Conservation (phyloP, 305 asterid genomes). For the Petunia hybrid region DNA sequence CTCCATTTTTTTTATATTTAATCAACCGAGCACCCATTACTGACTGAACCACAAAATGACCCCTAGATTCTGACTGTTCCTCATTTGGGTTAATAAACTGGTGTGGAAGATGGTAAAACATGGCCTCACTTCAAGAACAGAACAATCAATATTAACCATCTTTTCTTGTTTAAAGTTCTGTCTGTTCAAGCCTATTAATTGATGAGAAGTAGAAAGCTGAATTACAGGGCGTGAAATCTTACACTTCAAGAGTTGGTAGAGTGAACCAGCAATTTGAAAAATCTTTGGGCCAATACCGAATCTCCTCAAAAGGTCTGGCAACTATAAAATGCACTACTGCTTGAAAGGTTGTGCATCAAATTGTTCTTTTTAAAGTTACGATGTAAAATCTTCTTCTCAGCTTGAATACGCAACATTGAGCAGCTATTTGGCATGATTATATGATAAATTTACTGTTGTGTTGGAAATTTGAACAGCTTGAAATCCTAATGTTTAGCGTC, state of each 20-base stretch:
- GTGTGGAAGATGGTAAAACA: not conserved
- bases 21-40: not conserved
- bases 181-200: constrained; percentile 13
- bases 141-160: not conserved
- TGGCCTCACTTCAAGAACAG: constrained; percentile 20
- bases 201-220: constrained; percentile 7
- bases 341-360: not conserved
- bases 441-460: not conserved
- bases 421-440: not conserved
- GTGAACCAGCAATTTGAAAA: not conserved
- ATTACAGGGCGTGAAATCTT: constrained; percentile 17
- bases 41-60: constrained; percentile 9
- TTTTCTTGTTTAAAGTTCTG: constrained; percentile 9
- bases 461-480: not conserved
- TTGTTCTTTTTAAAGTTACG: not conserved
- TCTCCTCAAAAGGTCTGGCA: constrained; percentile 25
- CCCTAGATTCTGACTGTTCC: not conserved
- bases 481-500: constrained; percentile 7
- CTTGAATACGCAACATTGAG: not conserved
- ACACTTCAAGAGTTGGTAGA: not conserved
- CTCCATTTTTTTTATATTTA: not conserved
- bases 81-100: constrained; percentile 16
- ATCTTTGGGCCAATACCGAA: not conserved
- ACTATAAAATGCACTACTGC: not conserved
- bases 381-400: not conserved